Conservation (phyloP, 768 basidiomycete species). For the Lactifluus hygrophoroides region DNA sequence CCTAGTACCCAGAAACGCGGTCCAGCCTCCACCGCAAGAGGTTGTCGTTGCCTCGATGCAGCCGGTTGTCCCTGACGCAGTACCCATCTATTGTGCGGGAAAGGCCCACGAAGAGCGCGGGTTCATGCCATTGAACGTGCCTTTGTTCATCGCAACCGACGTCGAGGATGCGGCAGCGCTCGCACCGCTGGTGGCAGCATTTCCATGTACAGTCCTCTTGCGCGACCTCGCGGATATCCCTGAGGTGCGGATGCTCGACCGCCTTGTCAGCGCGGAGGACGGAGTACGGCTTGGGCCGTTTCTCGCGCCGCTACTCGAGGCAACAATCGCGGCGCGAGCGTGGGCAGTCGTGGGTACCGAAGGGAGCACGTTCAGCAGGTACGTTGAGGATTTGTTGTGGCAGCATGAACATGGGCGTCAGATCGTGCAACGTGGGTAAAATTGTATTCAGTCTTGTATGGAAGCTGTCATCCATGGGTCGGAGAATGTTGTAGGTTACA, state of each 20-base stretch:
- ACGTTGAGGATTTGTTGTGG: slow-evolving; percentile 62
- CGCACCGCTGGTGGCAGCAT: slow-evolving; percentile 38
- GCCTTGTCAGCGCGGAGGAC: slow-evolving; percentile 36
- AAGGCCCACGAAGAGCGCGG: slow-evolving; percentile 29
- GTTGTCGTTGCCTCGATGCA: slow-evolving; percentile 20
- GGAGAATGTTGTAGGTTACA: too few relatives aligned
- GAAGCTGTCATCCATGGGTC: too few relatives aligned
- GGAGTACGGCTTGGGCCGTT: slow-evolving; percentile 38
- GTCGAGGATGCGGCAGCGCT: slow-evolving; percentile 34
- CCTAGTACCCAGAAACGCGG: slow-evolving; percentile 10
- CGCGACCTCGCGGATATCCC: slow-evolving; percentile 27
- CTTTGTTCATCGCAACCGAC: slow-evolving; percentile 63
- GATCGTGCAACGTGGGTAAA: slow-evolving; percentile 40
- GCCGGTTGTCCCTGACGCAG: not conserved
- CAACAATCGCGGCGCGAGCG: slow-evolving; percentile 55
- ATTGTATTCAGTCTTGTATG: too few relatives aligned
- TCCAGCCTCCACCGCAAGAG: slow-evolving; percentile 22
- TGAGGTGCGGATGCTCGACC: slow-evolving; percentile 14
- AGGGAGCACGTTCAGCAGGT: slow-evolving; percentile 68
- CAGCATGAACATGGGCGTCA: slow-evolving; percentile 43
- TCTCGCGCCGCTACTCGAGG: slow-evolving; percentile 60
- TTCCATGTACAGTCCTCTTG: slow-evolving; percentile 58
- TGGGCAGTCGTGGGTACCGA: slow-evolving; percentile 56
- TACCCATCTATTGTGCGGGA: slow-evolving; percentile 31
- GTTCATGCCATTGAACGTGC: slow-evolving; percentile 41